Percentiles rank a stretch among this genome's conserved stretches.
These are phyloP conservation scores for Sarcomyxa edulis DNA, from an alignment of 768 basidiomycete species.

Conservation along the genomic window DNA sequence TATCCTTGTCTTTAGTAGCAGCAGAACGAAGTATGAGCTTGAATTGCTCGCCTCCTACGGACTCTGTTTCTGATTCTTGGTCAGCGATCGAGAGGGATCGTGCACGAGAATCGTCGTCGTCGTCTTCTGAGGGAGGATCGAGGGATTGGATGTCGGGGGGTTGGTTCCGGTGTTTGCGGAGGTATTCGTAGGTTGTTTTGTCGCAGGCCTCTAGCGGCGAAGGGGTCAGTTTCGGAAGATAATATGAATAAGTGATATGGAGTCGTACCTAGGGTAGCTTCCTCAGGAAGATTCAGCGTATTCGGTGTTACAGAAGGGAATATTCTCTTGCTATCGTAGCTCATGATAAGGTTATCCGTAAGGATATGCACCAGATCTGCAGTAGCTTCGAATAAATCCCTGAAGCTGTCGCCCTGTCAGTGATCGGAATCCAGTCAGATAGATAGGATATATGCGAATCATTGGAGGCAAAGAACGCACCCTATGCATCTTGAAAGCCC, in stretches of 20 bases:
- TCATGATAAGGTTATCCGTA: constrained; percentile 51
- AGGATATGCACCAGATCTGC: constrained; percentile 57
- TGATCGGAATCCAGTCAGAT: no score
- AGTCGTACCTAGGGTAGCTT: constrained; percentile 58
- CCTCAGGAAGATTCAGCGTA: constrained; percentile 60
- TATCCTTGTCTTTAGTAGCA: constrained; percentile 39
- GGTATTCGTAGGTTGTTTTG: constrained; percentile 55
- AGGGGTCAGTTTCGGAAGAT: neutral
- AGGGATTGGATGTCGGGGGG: constrained; percentile 13
- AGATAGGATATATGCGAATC: constrained; percentile 1
- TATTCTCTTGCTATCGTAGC: constrained; percentile 54
- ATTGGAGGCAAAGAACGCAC: constrained; percentile 23
- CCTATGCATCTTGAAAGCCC: constrained; percentile 54
- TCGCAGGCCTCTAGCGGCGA: constrained; percentile 58
- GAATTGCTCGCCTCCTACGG: constrained; percentile 49
- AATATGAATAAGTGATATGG: neutral
- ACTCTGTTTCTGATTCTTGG: constrained; percentile 31
- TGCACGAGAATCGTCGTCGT: neutral
- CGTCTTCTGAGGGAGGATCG: neutral
- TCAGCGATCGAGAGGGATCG: neutral
- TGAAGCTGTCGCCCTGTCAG: constrained; percentile 65
- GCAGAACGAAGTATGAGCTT: constrained; percentile 62
- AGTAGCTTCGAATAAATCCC: constrained; percentile 55
- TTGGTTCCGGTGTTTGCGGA: constrained; percentile 29
- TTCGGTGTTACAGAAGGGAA: constrained; percentile 68